phyloP scores from a whole-genome alignment of 441 rosid species.

The Euphorbia schlechtendalii region DNA sequence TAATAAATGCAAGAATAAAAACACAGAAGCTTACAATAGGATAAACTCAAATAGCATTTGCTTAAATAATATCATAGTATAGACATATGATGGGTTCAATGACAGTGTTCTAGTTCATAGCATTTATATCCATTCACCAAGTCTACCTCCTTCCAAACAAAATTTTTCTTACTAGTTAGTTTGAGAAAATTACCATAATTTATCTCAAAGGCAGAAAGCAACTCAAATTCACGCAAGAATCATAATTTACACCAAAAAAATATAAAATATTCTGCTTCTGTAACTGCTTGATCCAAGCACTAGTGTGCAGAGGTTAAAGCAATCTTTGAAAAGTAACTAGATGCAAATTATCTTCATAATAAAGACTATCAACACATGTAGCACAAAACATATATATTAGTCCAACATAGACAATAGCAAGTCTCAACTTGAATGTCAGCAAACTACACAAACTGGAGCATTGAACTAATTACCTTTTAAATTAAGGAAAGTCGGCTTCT shows the following conservation, averaged over 20 bases:
- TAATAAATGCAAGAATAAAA: not conserved
- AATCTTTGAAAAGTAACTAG: not conserved
- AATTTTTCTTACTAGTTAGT: not conserved
- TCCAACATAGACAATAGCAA: not conserved
- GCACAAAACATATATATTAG: not conserved
- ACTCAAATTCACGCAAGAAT: not conserved
- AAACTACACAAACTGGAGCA: not conserved
- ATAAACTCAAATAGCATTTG: not conserved
- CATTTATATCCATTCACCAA: not conserved
- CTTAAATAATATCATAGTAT: not conserved
- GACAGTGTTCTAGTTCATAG: not conserved
- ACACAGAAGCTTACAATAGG: not conserved
- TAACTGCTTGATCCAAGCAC: not conserved
- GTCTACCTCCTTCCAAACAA: not conserved
- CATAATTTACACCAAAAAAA: not conserved
- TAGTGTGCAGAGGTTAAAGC: not conserved
- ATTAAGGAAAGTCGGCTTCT: not conserved
- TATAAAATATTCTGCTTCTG: not conserved
- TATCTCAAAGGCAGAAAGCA: not conserved
- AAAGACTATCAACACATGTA: not conserved
- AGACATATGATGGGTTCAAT: not conserved
- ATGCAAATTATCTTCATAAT: not conserved
- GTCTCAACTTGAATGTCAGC: not conserved
- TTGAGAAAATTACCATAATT: not conserved
- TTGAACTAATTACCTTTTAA: not conserved